Conservation (phyloP, 2,329 filamentous ascomycete species). For the Xylariaceae sp. region DNA sequence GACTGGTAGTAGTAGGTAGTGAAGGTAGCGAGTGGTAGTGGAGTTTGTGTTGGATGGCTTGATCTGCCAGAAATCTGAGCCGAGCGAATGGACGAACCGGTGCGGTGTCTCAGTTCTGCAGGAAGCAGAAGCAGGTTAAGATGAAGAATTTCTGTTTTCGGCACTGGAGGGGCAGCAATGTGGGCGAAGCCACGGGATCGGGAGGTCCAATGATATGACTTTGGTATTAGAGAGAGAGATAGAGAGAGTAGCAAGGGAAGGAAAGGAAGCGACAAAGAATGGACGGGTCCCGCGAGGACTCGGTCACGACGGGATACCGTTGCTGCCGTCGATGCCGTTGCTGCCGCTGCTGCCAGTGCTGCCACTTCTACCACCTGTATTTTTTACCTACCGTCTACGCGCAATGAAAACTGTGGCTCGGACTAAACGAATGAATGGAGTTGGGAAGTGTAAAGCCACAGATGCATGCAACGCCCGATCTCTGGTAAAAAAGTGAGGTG, state of each 20-base stretch:
- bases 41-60: neutral
- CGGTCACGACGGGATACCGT: neutral
- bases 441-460: slow-evolving; percentile 14
- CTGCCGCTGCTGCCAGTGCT: neutral
- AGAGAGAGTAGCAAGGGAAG: neutral
- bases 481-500: slow-evolving; percentile 3
- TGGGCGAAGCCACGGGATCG: slow-evolving; percentile 3
- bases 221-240: too few relatives aligned
- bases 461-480: slow-evolving; percentile 4
- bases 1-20: neutral
- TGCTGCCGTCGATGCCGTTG: neutral
- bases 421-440: slow-evolving; percentile 8
- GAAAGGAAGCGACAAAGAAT: neutral
- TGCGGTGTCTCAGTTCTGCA: slow-evolving; percentile 16
- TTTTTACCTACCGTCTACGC: neutral
- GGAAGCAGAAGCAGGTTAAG: slow-evolving; percentile 7
- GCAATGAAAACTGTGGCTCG: slow-evolving; percentile 5
- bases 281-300: neutral
- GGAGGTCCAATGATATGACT: slow-evolving; percentile 1
- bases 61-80: neutral
- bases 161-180: neutral
- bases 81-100: slow-evolving; percentile 5
- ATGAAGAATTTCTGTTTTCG: neutral
- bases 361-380: neutral
- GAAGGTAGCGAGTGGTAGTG: too few relatives aligned